A percentile compares a stretch with the other conserved stretches of the same genome.
Evolutionary conservation across 371 early-diverging fungal genomes (phyloP).

Genomic region (Smittium culicis): DNA sequence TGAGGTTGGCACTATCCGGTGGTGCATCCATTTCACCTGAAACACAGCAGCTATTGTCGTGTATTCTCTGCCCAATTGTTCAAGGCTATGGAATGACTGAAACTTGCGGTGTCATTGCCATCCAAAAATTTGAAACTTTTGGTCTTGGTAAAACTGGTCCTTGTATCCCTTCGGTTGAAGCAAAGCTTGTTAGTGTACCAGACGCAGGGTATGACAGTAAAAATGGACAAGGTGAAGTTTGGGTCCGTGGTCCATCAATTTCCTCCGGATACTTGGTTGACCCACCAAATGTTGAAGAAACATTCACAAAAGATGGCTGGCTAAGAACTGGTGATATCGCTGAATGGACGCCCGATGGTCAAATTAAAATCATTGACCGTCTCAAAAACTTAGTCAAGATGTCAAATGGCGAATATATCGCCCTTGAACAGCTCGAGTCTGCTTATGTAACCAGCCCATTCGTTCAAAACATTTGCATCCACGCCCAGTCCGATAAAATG

Average conservation of each 20-base stretch:
- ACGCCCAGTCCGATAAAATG: conserved; percentile 42
- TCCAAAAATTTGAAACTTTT: conserved; percentile 48
- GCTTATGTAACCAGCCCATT: conserved; percentile 59
- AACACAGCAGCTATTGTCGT: conserved; percentile 71
- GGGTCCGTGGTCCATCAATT: conserved; percentile 68
- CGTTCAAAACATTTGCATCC: conserved; percentile 72
- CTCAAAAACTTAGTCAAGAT: conserved; percentile 79
- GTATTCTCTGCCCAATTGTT: conserved; percentile 67
- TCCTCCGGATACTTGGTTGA: conserved; percentile 63
- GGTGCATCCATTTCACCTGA: conserved; percentile 81
- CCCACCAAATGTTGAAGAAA: conserved; percentile 48
- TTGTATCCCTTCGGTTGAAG: conserved; percentile 64
- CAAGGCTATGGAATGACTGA: conserved; percentile 80
- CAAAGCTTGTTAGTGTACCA: conserved; percentile 76
- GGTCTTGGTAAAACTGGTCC: conserved; percentile 56
- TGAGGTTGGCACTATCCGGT: conserved; percentile 78
- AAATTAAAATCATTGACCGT: conserved; percentile 62
- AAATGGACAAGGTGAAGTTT: conserved; percentile 71
- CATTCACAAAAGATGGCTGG: conserved; percentile 72
- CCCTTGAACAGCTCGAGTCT: conserved; percentile 93
- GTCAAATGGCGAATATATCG: conserved; percentile 88
- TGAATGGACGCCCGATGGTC: conserved; percentile 50
- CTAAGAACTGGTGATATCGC: conserved; percentile 91
- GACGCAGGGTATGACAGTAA: conserved; percentile 54
- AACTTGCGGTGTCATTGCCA: conserved; percentile 42